Evolutionary conservation across 495 filamentous ascomycete species (phyloP).

Genomic region (Parmelia sp.): DNA sequence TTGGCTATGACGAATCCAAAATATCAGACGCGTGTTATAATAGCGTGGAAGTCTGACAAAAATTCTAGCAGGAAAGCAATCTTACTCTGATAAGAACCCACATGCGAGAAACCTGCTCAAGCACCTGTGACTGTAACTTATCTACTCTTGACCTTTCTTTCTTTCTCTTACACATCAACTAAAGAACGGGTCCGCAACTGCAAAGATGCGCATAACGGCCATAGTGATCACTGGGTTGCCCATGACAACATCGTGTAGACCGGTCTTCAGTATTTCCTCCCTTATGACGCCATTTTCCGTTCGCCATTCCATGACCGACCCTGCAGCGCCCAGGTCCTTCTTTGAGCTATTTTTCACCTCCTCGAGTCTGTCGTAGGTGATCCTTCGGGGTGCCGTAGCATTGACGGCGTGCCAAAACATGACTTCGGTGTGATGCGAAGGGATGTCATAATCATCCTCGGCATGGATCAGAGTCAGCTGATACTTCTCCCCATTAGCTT

Average conservation of each 20-base stretch:
- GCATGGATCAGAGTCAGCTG: conserved; percentile 33
- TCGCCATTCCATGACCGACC: conserved; percentile 42
- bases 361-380: conserved; percentile 37
- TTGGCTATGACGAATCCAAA: too few species aligned
- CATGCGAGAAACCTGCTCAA: not conserved
- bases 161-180: not conserved
- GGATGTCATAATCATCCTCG: conserved; percentile 38
- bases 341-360: conserved; percentile 31
- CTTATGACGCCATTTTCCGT: conserved; percentile 40
- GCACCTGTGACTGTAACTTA: not conserved
- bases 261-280: conserved; percentile 46
- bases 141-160: not conserved
- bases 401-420: conserved; percentile 44
- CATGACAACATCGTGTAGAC: conserved; percentile 49
- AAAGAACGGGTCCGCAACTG: not conserved
- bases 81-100: not conserved
- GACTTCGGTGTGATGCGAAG: conserved; percentile 36
- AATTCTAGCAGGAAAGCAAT: not conserved
- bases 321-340: conserved; percentile 39
- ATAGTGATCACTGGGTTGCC: conserved; percentile 43
- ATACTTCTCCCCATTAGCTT: conserved; percentile 29
- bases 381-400: conserved; percentile 27
- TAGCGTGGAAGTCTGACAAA: not conserved
- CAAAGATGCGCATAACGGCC: conserved; percentile 40
- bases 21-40: not conserved